Evolutionary conservation across 345 rosid genomes (phyloP), one percentile per base, ranked within the genome.

Genomic region (Dovyalis caffra): DNA sequence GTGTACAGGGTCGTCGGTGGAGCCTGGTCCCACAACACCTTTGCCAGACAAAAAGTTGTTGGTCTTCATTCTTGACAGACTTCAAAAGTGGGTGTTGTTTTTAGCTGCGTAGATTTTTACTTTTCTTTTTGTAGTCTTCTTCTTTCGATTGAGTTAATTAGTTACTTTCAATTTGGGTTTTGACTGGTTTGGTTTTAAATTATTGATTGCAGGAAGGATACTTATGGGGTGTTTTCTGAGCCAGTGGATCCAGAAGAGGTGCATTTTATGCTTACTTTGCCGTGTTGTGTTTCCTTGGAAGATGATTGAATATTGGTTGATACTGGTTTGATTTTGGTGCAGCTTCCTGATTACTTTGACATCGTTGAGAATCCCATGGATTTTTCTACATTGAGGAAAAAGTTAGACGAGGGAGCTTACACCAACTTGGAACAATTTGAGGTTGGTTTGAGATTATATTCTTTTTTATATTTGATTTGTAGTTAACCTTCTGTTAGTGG

Each of bases 191-290:
- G 70, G 66, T 56, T 49, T 45, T 72, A 35, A 71, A 73, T 74
- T 83, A 38, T 78, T 79, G 87, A 45, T 79, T 79, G 87, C 90
- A 95, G 99, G 97, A 95, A 92, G 84, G 99, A 95, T 82, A 88
- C 84, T 0, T 95, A 92, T 74, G 99, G 99, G 37, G 99, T 95
- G 18, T 95, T 90, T 83, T 90, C 97, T 0, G 99, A 95, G 73
- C 97, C 97, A 0, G 99, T 91, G 84, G 97, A 95, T 85, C 92
- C 91, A 32, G 97, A 92, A 75, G 99, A 92, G 99, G 97, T 92
- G 38, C 35, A 29, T 88, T 47, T 76, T 79, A 47, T 53, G 65
- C 62, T 28, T 20, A 47, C 53, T 77, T 29, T 21, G 66, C 15
- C 18, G 11, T 76, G 76, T 70, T 75, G 64, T 51, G 62, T 60